These are phyloP conservation scores for Jimgerdemannia flammicorona DNA, from an alignment of 192 early-diverging fungal species.

Conservation along the genomic window DNA sequence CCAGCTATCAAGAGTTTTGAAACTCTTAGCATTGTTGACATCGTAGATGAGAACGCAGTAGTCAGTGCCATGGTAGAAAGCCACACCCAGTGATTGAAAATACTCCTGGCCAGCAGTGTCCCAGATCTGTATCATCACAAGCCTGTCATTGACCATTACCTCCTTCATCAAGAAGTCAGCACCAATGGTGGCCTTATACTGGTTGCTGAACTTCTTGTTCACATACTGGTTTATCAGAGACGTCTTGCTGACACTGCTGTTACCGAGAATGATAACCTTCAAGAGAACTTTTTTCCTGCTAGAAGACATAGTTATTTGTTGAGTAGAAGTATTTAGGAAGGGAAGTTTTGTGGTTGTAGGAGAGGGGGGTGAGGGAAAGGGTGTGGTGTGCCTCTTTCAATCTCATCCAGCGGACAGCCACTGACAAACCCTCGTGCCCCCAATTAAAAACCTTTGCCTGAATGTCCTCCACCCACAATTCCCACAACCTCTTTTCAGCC, in stretches of 20 bases:
- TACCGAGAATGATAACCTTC: constrained; percentile 81
- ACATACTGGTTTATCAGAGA: constrained; percentile 99
- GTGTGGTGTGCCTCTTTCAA: too few species aligned
- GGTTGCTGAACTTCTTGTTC: constrained; percentile 92
- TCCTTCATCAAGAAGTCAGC: constrained; percentile 99
- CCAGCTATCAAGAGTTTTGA: constrained; percentile 97
- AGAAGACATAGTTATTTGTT: not conserved
- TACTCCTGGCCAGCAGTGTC: constrained; percentile 99
- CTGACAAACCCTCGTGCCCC: too few species aligned
- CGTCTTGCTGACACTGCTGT: constrained; percentile 93
- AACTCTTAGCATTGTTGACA: constrained; percentile 91
- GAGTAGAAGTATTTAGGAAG: not conserved
- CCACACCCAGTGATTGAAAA: constrained; percentile 97
- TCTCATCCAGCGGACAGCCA: too few species aligned
- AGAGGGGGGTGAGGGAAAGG: not conserved
- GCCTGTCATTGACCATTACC: constrained; percentile 85
- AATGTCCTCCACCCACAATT: too few species aligned
- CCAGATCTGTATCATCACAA: constrained; percentile 99
- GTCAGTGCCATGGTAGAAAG: constrained; percentile 98
- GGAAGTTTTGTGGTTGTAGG: not conserved
- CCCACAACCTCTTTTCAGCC: too few species aligned
- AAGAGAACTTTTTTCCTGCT: constrained; percentile 49
- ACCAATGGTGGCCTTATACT: constrained; percentile 99
- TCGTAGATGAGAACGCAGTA: constrained; percentile 98
- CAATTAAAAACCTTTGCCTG: too few species aligned